phyloP scores from a whole-genome alignment of 768 basidiomycete species.

The Russula abietina region DNA sequence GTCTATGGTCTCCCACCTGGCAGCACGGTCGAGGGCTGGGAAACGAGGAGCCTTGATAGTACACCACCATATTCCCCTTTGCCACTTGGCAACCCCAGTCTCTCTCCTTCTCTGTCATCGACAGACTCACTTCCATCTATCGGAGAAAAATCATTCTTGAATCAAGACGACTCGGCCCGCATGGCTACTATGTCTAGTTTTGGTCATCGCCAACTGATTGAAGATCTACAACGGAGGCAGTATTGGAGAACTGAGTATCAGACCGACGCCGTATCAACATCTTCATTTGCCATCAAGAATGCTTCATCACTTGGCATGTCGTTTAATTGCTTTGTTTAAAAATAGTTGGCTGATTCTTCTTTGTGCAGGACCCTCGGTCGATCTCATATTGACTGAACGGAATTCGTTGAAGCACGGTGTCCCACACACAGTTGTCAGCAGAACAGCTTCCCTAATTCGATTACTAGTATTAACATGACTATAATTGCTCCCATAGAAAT shows the following conservation, averaged over 20 bases:
- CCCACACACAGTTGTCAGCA: slow-evolving; percentile 6
- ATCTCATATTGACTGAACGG: slow-evolving; percentile 36
- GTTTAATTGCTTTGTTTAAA: neutral
- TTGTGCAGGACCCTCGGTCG: slow-evolving; percentile 41
- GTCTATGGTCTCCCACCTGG: slow-evolving; percentile 53
- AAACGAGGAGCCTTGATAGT: slow-evolving; percentile 48
- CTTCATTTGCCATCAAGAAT: slow-evolving; percentile 57
- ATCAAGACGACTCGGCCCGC: neutral
- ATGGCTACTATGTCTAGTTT: slow-evolving; percentile 22
- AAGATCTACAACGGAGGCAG: slow-evolving; percentile 55
- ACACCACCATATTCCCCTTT: slow-evolving; percentile 65
- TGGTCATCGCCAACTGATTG: slow-evolving; percentile 50
- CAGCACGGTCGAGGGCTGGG: slow-evolving; percentile 39
- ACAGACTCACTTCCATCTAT: slow-evolving; percentile 15
- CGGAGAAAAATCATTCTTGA: neutral
- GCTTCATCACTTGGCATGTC: slow-evolving; percentile 64
- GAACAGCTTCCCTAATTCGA: neutral
- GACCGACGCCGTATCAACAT: slow-evolving; percentile 38
- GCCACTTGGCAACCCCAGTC: slow-evolving; percentile 26
- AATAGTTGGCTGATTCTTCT: neutral
- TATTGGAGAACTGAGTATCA: slow-evolving; percentile 73
- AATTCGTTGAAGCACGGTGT: slow-evolving; percentile 13
- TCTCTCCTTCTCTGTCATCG: slow-evolving; percentile 24
- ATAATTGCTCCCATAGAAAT: slow-evolving; percentile 39
- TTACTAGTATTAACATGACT: slow-evolving; percentile 27